A percentile compares a stretch with the other conserved stretches of the same genome.
These are phyloP conservation scores for Cucumis hystrix DNA, from an alignment of 306 rosid genomes.

Conservation along the genomic window DNA sequence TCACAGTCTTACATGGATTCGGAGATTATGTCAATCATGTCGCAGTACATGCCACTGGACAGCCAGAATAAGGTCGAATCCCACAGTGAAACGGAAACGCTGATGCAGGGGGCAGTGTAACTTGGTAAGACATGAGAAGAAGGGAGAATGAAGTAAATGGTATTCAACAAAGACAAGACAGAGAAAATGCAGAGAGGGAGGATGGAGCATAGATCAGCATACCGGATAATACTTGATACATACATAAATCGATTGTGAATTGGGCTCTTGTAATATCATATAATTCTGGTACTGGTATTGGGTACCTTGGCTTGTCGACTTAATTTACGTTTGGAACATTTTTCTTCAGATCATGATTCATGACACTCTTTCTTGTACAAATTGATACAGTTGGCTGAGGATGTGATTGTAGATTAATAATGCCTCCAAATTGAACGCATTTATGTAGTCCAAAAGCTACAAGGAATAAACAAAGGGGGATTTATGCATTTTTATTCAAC, in stretches of 20 bases:
- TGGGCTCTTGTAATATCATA: not conserved
- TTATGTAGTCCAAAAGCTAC: not conserved
- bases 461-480: not conserved
- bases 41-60: conserved; percentile 94
- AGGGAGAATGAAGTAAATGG: not conserved
- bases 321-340: not conserved
- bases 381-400: not conserved
- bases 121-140: conserved; percentile 17
- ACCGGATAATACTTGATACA: not conserved
- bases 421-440: not conserved
- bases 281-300: not conserved
- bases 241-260: not conserved
- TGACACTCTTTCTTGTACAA: not conserved
- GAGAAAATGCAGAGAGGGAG: not conserved
- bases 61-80: conserved; percentile 39
- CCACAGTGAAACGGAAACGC: conserved; percentile 47
- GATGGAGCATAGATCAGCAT: not conserved
- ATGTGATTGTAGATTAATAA: not conserved
- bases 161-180: not conserved
- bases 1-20: conserved; percentile 89
- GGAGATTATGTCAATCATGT: conserved; percentile 93
- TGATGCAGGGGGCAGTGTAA: conserved; percentile 34
- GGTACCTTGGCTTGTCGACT: not conserved
- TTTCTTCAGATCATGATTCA: not conserved
- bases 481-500: not conserved